These are phyloP conservation scores for Myxozyma sirexii DNA, from an alignment of 805 yeast species.

Conservation along the genomic window DNA sequence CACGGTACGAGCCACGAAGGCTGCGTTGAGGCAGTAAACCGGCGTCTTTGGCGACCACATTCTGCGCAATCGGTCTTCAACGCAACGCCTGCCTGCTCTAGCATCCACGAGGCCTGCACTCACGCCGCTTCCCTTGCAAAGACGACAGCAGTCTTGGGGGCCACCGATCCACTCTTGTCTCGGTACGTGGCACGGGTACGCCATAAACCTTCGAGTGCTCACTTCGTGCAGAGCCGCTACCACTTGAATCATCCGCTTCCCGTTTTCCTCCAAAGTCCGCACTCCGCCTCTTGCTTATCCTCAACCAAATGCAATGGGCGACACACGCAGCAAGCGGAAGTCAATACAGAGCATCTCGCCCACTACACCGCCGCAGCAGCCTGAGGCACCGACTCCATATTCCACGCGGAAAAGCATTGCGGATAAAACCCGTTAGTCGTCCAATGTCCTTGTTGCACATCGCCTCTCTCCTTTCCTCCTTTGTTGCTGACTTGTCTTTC, in stretches of 20 bases:
- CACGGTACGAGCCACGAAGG: neutral
- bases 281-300: too few relatives aligned
- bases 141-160: too few relatives aligned
- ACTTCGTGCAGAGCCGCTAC: slow-evolving; percentile 6
- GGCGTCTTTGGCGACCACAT: too few relatives aligned
- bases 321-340: slow-evolving; percentile 5
- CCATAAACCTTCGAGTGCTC: slow-evolving; percentile 10
- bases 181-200: slow-evolving; percentile 8
- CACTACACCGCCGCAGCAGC: neutral
- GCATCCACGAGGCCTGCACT: too few relatives aligned
- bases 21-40: too few relatives aligned
- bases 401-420: slow-evolving; percentile 3
- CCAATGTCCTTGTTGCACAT: neutral
- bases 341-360: neutral
- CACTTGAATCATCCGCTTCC: neutral
- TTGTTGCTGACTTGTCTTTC: neutral
- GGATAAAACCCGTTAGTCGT: slow-evolving; percentile 5
- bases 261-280: neutral
- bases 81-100: neutral
- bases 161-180: neutral
- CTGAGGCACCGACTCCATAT: slow-evolving; percentile 1
- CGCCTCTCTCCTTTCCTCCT: neutral
- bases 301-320: neutral
- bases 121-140: too few relatives aligned
- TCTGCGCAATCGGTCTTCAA: neutral